phyloP scores from a whole-genome alignment of 2,329 filamentous ascomycete species.

The Colletotrichum chrysophilum region DNA sequence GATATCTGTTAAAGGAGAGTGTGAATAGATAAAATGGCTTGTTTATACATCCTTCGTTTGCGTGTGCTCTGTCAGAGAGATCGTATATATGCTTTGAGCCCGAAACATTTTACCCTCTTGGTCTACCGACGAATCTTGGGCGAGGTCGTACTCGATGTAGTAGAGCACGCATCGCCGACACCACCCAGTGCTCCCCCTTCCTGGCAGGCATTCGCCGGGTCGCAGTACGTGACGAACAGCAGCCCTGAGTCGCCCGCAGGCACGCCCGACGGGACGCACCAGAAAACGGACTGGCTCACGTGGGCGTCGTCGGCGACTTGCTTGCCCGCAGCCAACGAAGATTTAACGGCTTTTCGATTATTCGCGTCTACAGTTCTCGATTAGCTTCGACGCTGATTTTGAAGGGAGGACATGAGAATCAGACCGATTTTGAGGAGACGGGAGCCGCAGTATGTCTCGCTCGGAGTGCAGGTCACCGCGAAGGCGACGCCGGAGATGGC shows the following conservation, averaged over 20 bases:
- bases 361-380: not conserved
- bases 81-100: not conserved
- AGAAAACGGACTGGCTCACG: constrained; percentile 8
- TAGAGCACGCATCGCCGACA: constrained; percentile 4
- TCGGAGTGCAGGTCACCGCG: not conserved
- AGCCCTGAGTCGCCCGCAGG: not conserved
- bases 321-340: not conserved
- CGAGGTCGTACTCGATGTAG: not conserved
- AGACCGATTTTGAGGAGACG: constrained; percentile 7
- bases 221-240: constrained; percentile 15
- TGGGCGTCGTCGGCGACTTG: constrained; percentile 9
- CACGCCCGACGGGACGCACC: constrained; percentile 5
- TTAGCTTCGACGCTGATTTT: not conserved
- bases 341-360: not conserved
- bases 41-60: not conserved
- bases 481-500: not conserved
- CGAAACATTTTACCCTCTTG: not conserved
- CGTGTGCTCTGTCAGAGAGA: not conserved
- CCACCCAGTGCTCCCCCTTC: constrained; percentile 11
- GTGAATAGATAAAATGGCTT: constrained; percentile 5
- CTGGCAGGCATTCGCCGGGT: not conserved
- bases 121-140: not conserved
- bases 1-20: not conserved
- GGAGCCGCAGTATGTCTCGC: constrained; percentile 14
- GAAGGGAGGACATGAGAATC: not conserved